phyloP scores from a whole-genome alignment of 257 asterid genomes.

The Avicennia marina region DNA sequence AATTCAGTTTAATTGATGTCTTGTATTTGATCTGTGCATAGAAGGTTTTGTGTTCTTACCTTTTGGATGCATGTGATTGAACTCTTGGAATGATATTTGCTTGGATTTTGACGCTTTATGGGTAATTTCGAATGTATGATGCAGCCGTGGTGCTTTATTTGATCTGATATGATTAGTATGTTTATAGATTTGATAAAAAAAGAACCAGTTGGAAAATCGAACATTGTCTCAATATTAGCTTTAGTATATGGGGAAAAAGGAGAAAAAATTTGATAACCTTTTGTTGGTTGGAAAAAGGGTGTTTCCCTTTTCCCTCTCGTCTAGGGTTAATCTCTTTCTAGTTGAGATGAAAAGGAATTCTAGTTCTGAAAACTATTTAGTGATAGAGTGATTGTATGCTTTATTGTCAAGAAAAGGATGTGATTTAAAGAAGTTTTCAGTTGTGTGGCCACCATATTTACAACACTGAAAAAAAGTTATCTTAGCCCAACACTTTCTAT shows the following conservation, averaged over 20 bases:
- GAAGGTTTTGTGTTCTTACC: not conserved
- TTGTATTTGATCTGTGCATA: constrained; percentile 20
- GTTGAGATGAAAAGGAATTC: too few relatives aligned
- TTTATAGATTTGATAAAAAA: constrained; percentile 10
- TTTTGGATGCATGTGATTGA: too few relatives aligned
- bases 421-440: too few relatives aligned
- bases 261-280: not conserved
- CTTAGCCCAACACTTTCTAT: too few relatives aligned
- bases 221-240: not conserved
- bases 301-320: not conserved
- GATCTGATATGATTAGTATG: constrained; percentile 4
- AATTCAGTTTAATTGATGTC: not conserved
- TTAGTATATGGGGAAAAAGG: not conserved
- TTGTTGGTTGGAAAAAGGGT: not conserved
- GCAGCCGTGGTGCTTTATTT: not conserved
- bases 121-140: constrained; percentile 4
- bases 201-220: constrained; percentile 1
- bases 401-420: too few relatives aligned
- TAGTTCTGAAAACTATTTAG: too few relatives aligned
- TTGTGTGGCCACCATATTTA: too few relatives aligned
- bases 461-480: too few relatives aligned
- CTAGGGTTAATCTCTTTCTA: too few relatives aligned
- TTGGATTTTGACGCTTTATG: not conserved
- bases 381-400: too few relatives aligned
- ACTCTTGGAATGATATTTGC: too few relatives aligned